These are phyloP conservation scores for Eutreptiella sp. DNA, from an alignment of 208 protist genomes.

Conservation along the genomic window DNA sequence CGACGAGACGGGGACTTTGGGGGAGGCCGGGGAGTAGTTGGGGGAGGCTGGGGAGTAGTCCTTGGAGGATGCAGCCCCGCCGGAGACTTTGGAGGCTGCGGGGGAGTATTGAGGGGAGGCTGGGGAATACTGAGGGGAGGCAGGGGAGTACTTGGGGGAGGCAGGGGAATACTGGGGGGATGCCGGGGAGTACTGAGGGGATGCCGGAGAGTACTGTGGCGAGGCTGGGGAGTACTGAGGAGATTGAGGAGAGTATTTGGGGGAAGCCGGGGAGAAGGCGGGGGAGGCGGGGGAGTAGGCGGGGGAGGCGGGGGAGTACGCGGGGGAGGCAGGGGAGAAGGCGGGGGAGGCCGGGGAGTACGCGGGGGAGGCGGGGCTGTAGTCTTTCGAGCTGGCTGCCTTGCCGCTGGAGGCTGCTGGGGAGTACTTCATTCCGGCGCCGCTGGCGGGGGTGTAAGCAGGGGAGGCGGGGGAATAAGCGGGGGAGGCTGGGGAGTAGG, in stretches of 20 bases:
- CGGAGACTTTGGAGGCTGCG: no score
- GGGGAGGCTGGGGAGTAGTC: constrained; percentile 42
- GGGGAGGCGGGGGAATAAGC: constrained; percentile 58
- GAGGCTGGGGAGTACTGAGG: no score
- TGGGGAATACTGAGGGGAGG: no score
- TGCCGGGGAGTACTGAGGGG: no score
- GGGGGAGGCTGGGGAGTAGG: constrained; percentile 57
- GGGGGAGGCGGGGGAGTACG: constrained; percentile 50
- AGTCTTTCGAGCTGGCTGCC: constrained; percentile 58
- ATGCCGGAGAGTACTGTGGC: no score
- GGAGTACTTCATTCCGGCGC: constrained; percentile 50
- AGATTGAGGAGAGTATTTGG: no score
- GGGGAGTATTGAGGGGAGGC: no score
- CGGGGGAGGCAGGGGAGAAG: constrained; percentile 56
- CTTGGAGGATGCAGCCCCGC: no score
- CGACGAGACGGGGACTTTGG: no score
- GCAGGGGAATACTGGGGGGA: no score
- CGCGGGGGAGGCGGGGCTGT: constrained; percentile 46
- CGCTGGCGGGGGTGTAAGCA: constrained; percentile 51
- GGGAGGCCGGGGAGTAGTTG: constrained; percentile 32
- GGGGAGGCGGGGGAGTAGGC: constrained; percentile 59
- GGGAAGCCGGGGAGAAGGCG: constrained; percentile 54
- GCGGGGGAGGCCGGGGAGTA: constrained; percentile 59
- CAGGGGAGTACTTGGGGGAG: no score
- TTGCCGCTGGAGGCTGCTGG: constrained; percentile 54